phyloP scores from a whole-genome alignment of 108 stramenopile genomes.

The Cyclotella sp. region DNA sequence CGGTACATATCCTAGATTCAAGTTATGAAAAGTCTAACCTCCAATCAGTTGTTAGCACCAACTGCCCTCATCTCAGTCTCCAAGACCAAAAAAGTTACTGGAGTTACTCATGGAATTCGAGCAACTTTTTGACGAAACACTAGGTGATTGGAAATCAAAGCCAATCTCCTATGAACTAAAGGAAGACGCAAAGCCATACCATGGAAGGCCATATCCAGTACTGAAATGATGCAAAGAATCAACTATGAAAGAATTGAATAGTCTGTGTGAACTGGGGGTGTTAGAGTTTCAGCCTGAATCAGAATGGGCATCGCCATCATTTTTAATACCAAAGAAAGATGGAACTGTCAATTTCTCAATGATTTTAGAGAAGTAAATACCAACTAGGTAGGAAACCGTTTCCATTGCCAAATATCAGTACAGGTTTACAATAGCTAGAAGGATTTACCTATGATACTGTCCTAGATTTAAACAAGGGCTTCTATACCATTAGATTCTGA shows the following conservation, averaged over 20 bases:
- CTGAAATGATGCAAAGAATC: slow-evolving; percentile 35
- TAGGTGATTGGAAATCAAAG: slow-evolving; percentile 36
- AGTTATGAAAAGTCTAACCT: no score
- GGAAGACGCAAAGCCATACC: slow-evolving; percentile 46
- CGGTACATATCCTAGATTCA: no score
- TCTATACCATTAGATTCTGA: slow-evolving; percentile 19
- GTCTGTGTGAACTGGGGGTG: slow-evolving; percentile 24
- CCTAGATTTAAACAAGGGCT: slow-evolving; percentile 45
- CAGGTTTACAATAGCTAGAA: slow-evolving; percentile 33
- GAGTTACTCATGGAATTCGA: slow-evolving; percentile 24
- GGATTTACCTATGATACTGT: slow-evolving; percentile 38
- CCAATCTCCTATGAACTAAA: slow-evolving; percentile 46
- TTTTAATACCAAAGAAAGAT: slow-evolving; percentile 37
- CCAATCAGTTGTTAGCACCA: no score
- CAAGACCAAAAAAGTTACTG: no score
- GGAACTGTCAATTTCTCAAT: slow-evolving; percentile 22
- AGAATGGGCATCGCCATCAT: slow-evolving; percentile 28
- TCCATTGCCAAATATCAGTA: slow-evolving; percentile 15
- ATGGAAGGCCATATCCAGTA: slow-evolving; percentile 32
- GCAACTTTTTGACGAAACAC: slow-evolving; percentile 40
- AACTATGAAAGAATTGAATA: slow-evolving; percentile 20
- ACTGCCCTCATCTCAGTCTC: no score
- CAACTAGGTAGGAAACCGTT: slow-evolving; percentile 25
- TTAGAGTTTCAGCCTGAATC: not conserved
- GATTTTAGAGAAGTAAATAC: slow-evolving; percentile 49